Evolutionary conservation across 192 early-diverging fungal genomes (phyloP).

Genomic region (Lunasporangiospora selenospora): DNA sequence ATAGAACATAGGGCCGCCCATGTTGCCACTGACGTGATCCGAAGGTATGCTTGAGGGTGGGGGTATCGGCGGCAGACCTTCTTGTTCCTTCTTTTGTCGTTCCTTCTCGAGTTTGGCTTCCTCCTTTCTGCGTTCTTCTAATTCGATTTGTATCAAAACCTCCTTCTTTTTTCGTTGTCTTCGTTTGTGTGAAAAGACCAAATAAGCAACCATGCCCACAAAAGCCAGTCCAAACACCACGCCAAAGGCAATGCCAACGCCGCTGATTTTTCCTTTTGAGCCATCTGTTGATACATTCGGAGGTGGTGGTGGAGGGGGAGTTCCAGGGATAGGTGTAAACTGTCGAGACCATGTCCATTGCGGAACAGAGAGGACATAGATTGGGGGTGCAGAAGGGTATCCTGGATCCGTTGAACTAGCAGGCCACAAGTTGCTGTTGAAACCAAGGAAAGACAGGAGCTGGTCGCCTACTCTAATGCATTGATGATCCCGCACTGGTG

Average conservation of each 20-base stretch:
- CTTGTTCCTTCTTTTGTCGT: slow-evolving; percentile 7
- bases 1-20: not conserved
- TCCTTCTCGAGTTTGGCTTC: slow-evolving; percentile 18
- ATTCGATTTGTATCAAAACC: slow-evolving; percentile 12
- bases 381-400: slow-evolving; percentile 12
- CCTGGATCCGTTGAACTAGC: slow-evolving; percentile 1
- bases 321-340: slow-evolving; percentile 18
- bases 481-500: slow-evolving; percentile 35
- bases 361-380: slow-evolving; percentile 28
- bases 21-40: not conserved
- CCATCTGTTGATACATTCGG: slow-evolving; percentile 18
- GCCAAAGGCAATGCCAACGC: slow-evolving; percentile 20
- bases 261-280: slow-evolving; percentile 19
- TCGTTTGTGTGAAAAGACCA: slow-evolving; percentile 17
- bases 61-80: not conserved
- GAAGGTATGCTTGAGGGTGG: not conserved
- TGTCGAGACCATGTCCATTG: slow-evolving; percentile 15
- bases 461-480: slow-evolving; percentile 38
- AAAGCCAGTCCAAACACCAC: slow-evolving; percentile 24
- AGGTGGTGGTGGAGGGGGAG: slow-evolving; percentile 14
- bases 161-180: slow-evolving; percentile 16
- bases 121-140: slow-evolving; percentile 15
- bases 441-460: slow-evolving; percentile 26
- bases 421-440: slow-evolving; percentile 31
- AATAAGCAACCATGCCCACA: slow-evolving; percentile 17